Conservation (phyloP, 805 yeast species). For the Ogataea zsoltii region DNA sequence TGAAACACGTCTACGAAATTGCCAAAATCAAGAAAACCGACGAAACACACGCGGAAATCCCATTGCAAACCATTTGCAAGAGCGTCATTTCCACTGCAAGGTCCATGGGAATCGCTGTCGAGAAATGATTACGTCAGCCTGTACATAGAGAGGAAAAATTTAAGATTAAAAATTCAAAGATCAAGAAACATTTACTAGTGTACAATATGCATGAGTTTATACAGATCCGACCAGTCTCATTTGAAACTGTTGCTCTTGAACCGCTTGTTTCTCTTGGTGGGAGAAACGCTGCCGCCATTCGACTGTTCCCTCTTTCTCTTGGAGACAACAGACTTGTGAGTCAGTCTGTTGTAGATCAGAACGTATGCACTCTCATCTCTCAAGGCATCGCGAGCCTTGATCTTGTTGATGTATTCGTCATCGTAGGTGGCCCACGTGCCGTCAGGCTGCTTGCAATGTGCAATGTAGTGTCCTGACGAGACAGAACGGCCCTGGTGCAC, state of each 20-base stretch:
- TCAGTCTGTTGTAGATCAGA: constrained; percentile 76
- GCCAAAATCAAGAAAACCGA: constrained; percentile 93
- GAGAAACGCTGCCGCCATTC: neutral
- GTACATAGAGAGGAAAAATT: constrained; percentile 5
- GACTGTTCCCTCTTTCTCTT: constrained; percentile 18
- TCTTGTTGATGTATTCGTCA: constrained; percentile 81
- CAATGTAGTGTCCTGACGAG: constrained; percentile 89
- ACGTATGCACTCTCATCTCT: constrained; percentile 90
- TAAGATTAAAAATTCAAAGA: constrained; percentile 1
- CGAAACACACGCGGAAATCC: constrained; percentile 68
- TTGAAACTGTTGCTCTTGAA: constrained; percentile 12
- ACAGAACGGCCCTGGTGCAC: constrained; percentile 94
- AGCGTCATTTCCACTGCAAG: constrained; percentile 86
- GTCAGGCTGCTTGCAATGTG: constrained; percentile 90
- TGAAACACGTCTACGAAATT: constrained; percentile 92
- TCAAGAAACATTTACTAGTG: constrained; percentile 3
- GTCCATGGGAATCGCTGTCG: constrained; percentile 80
- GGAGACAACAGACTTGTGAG: constrained; percentile 45
- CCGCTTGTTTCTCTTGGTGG: constrained; percentile 16
- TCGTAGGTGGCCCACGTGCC: constrained; percentile 93
- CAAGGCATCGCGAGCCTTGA: constrained; percentile 71
- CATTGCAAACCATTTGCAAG: constrained; percentile 75
- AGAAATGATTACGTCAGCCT: constrained; percentile 5
- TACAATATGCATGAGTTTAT: constrained; percentile 10
- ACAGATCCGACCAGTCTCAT: neutral